phyloP scores from a whole-genome alignment of 495 filamentous ascomycete genomes.

The Cercophora newfieldiana region DNA sequence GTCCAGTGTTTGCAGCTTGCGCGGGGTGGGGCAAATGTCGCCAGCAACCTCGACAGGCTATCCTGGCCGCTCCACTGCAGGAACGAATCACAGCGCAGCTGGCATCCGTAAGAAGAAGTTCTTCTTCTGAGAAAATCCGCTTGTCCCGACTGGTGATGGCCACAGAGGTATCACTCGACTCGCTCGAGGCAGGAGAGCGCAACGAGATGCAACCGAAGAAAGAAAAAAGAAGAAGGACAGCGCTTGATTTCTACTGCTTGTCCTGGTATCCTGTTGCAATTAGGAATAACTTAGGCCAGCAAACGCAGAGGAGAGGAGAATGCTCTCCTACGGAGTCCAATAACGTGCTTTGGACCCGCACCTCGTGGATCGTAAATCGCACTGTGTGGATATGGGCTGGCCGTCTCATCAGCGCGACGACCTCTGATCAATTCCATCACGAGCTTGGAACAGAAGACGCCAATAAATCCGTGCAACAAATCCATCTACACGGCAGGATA shows the following conservation, averaged over 20 bases:
- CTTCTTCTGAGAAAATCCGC: conserved; percentile 23
- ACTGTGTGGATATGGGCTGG: background rate
- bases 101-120: conserved; percentile 41
- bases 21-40: background rate
- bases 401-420: background rate
- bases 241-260: no score
- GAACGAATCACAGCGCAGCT: conserved; percentile 31
- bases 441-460: no score
- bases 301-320: no score
- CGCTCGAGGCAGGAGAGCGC: background rate
- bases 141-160: conserved; percentile 23
- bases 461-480: no score
- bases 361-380: background rate
- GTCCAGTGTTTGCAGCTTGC: background rate
- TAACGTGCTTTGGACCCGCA: background rate
- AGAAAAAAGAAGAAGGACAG: background rate
- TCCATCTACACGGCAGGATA: no score
- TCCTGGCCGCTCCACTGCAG: background rate
- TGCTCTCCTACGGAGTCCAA: background rate
- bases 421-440: no score
- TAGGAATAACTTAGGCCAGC: no score
- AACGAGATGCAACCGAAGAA: background rate
- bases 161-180: background rate
- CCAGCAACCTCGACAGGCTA: background rate
- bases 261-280: no score